Conservation (phyloP, 768 basidiomycete species). For the Suillus sp. region DNA sequence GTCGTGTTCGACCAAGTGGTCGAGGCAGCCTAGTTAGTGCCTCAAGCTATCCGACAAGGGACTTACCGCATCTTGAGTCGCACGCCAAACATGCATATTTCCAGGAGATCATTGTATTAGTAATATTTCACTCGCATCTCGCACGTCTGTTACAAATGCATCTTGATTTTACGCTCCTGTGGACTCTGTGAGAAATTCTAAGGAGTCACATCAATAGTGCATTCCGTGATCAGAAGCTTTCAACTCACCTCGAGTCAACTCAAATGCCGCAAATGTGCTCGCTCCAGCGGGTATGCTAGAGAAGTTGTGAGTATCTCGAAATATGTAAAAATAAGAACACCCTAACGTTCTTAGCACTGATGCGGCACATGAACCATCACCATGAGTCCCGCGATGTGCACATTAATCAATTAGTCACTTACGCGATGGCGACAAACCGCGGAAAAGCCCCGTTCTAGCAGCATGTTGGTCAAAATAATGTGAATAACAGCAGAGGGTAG, state of each 20-base stretch:
- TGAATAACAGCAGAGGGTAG: slow-evolving; percentile 16
- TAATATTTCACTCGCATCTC: slow-evolving; percentile 3
- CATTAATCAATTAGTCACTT: slow-evolving; percentile 32
- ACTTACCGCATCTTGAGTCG: background rate
- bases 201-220: background rate
- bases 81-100: background rate
- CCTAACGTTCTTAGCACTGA: slow-evolving; percentile 65
- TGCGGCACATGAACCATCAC: background rate
- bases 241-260: slow-evolving; percentile 69
- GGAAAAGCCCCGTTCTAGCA: slow-evolving; percentile 62
- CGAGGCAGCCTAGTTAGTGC: slow-evolving; percentile 23
- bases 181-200: slow-evolving; percentile 5
- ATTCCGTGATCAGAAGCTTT: background rate
- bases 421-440: slow-evolving; percentile 78
- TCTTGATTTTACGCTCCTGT: slow-evolving; percentile 1
- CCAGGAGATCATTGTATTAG: background rate
- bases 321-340: background rate
- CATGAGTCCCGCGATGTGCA: background rate
- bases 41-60: background rate
- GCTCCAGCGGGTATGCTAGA: slow-evolving; percentile 87
- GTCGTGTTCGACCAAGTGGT: slow-evolving; percentile 37
- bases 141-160: background rate
- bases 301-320: slow-evolving; percentile 10
- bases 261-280: slow-evolving; percentile 88
- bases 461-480: background rate